Conservation (phyloP, 176 grass and related monocot genomes). For the Oryza glaberrima region DNA sequence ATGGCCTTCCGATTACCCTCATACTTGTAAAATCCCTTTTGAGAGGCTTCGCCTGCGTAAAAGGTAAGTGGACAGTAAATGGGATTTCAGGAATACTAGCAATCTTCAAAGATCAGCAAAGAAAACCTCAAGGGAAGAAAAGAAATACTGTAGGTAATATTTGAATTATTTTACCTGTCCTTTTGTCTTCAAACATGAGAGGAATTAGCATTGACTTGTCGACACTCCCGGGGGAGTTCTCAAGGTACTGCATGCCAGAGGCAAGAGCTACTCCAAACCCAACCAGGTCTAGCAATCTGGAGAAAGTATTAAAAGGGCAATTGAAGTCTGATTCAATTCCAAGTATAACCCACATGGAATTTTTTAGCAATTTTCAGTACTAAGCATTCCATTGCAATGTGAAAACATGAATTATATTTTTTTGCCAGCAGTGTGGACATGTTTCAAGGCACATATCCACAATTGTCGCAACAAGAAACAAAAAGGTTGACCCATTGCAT, state of each 20-base stretch:
- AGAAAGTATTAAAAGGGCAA: constrained; percentile 24
- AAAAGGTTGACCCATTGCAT: not conserved
- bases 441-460: not conserved
- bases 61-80: not conserved
- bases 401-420: not conserved
- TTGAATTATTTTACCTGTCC: constrained; percentile 45
- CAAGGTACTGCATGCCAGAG: constrained; percentile 57
- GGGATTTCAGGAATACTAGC: not conserved
- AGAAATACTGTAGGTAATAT: not conserved
- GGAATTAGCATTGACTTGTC: constrained; percentile 67
- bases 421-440: not conserved
- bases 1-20: constrained; percentile 57
- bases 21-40: constrained; percentile 76
- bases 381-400: not conserved
- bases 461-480: not conserved
- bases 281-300: constrained; percentile 64
- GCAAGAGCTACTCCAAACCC: constrained; percentile 59
- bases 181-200: constrained; percentile 67
- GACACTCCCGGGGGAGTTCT: constrained; percentile 52
- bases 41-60: constrained; percentile 52
- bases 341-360: not conserved
- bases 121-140: constrained; percentile 11
- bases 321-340: not conserved
- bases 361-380: not conserved
- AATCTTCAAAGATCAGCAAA: constrained; percentile 25